Conservation (phyloP, 768 basidiomycete genomes). For the Rhizopogon vinicolor region DNA sequence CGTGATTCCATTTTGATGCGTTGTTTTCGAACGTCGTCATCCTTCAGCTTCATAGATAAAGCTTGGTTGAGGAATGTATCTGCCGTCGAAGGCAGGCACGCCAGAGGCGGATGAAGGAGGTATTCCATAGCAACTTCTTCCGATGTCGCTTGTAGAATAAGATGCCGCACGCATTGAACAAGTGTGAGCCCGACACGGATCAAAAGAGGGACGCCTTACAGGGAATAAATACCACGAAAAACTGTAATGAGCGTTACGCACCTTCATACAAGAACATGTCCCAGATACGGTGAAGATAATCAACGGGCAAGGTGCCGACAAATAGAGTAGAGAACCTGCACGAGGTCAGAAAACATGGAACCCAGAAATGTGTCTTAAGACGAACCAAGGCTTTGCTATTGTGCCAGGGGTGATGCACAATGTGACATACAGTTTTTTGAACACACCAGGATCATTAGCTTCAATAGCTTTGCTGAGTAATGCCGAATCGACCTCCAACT, state of each 20-base stretch:
- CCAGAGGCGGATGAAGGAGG: constrained; percentile 46
- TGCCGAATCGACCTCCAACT: constrained; percentile 73
- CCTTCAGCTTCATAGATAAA: constrained; percentile 66
- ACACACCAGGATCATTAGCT: constrained; percentile 47
- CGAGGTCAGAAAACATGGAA: not conserved
- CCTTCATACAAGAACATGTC: constrained; percentile 82
- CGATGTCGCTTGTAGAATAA: constrained; percentile 46
- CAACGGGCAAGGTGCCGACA: constrained; percentile 57
- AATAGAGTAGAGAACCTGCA: constrained; percentile 72
- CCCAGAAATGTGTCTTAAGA: not conserved
- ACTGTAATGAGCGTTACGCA: constrained; percentile 23
- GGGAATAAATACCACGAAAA: not conserved
- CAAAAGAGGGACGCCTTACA: constrained; percentile 65
- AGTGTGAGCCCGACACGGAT: constrained; percentile 71
- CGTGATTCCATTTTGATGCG: constrained; percentile 73
- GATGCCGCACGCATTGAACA: constrained; percentile 53
- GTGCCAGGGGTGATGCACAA: constrained; percentile 53
- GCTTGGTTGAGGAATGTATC: constrained; percentile 62
- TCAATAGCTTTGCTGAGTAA: constrained; percentile 73
- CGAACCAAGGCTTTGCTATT: constrained; percentile 65
- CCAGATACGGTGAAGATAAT: constrained; percentile 73
- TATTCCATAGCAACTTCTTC: constrained; percentile 43
- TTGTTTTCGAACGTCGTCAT: constrained; percentile 75
- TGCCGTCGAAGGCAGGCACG: constrained; percentile 52
- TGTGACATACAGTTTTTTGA: constrained; percentile 64